A percentile compares a stretch with the other conserved stretches of the same genome.
Conservation (phyloP, 441 rosid genomes). For the Mallotus japonicus region DNA sequence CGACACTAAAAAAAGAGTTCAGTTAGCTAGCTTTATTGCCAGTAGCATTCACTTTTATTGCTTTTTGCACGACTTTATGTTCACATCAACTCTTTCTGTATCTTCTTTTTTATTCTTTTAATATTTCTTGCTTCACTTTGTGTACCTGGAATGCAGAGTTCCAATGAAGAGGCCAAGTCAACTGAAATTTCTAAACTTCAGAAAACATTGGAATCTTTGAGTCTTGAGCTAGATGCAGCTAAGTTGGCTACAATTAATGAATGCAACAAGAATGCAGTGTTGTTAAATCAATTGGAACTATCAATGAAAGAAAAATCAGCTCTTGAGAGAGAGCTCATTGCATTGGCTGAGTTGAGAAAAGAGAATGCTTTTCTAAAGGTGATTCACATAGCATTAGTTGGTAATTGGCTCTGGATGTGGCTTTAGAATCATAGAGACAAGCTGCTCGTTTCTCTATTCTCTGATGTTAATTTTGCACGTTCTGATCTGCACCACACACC, state of each 20-base stretch:
- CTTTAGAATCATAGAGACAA: neutral
- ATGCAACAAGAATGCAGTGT: slow-evolving; percentile 83
- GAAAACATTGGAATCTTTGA: slow-evolving; percentile 65
- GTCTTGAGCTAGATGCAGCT: slow-evolving; percentile 89
- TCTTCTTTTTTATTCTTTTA: slow-evolving; percentile 6
- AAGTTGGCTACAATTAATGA: slow-evolving; percentile 84
- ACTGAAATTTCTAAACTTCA: slow-evolving; percentile 76
- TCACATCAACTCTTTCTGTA: neutral
- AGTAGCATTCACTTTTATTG: neutral
- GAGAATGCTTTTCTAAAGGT: slow-evolving; percentile 79
- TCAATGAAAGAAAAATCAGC: slow-evolving; percentile 74
- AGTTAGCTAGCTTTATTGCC: neutral
- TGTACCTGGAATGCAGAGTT: slow-evolving; percentile 50
- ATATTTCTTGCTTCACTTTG: slow-evolving; percentile 6
- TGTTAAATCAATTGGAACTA: slow-evolving; percentile 77
- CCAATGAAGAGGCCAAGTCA: slow-evolving; percentile 78
- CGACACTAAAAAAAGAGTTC: neutral
- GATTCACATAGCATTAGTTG: slow-evolving; percentile 21
- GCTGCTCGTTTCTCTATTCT: neutral
- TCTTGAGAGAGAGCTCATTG: slow-evolving; percentile 64
- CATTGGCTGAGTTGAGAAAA: slow-evolving; percentile 64
- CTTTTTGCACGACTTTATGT: neutral
- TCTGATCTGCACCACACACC: neutral
- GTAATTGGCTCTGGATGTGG: slow-evolving; percentile 8
- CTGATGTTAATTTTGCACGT: neutral